Percentiles rank a stretch among this genome's conserved stretches.
Evolutionary conservation across 2,329 filamentous ascomycete genomes (phyloP).

Genomic region (Calonectria pseudoturangicola): DNA sequence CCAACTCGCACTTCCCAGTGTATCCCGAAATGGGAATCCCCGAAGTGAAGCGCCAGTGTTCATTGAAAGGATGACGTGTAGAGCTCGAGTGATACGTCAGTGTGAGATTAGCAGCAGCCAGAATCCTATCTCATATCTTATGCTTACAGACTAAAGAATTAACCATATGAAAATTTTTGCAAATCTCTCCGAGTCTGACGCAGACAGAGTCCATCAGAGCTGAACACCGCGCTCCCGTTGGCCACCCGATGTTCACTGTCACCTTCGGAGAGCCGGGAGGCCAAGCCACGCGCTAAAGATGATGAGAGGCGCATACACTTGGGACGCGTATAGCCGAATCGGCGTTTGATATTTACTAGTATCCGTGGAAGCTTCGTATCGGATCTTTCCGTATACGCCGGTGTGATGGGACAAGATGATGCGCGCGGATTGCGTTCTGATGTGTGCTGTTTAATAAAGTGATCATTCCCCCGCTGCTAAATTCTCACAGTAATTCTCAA

Average conservation of each 20-base stretch:
- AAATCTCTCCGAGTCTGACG: constrained; percentile 11
- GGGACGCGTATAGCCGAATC: constrained; percentile 32
- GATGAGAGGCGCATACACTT: constrained; percentile 17
- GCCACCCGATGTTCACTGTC: background rate
- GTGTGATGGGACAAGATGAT: background rate
- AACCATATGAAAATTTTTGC: constrained; percentile 17
- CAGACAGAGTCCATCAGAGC: background rate
- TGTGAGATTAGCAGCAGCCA: background rate
- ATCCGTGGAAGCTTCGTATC: background rate
- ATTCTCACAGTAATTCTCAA: background rate
- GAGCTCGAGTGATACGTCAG: background rate
- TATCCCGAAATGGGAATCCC: constrained; percentile 14
- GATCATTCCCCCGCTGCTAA: background rate
- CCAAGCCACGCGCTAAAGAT: constrained; percentile 24
- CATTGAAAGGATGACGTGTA: background rate
- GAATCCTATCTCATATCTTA: background rate
- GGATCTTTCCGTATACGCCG: background rate
- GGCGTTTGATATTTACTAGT: background rate
- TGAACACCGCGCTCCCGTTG: constrained; percentile 14
- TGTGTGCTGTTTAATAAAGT: constrained; percentile 1
- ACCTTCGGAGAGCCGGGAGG: background rate
- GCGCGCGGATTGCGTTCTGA: background rate
- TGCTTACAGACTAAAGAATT: constrained; percentile 6
- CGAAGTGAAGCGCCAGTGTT: background rate
- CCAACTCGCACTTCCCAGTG: too few species aligned